Base-by-base conservation (phyloP, 495 filamentous ascomycete genomes). In the Usnea hakonensis region DNA sequence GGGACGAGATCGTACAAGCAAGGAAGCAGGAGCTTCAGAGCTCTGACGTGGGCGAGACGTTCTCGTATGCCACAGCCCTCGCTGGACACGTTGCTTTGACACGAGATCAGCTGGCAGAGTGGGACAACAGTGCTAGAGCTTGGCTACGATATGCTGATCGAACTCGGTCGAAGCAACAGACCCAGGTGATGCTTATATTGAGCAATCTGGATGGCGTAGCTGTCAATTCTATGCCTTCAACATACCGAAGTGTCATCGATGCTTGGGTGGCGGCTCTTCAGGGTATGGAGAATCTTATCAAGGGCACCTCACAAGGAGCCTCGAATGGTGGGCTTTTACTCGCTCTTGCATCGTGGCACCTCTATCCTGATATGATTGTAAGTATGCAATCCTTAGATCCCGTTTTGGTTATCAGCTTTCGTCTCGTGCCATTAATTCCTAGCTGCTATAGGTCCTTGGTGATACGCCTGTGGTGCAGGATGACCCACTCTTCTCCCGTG, bases 261-360 rank as follows among this genome's bases (percentile, higher is more conserved):
- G 38, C 38, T 2, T 41, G 14, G 61, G 54, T 28, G 66, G 58
- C 64, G 62, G 41, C 40, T 53, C 68, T 14, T 58, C 71, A 10
- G 41, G 73, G 59, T 53, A 56, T 73, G 38, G 68, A 73, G 26
- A 57, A 66, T 21, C 55, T 75, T 26, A 23, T 73, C 38, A 30
- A 64, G 21, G 69, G 71, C 35, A 40, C 63, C 30, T 64, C 73
- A 5, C 68, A 70, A 36, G 19, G 46, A 28, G 64, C 68, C 5
- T 28, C 70, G 1, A 46, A 56, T 41, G 71, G 71, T 0, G 68
- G 62, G 21, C 55, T 71, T 4, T 61, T 78, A 19, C 69, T 78
- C n/a, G 74, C 55, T 19, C 38, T 78, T 3, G 67, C 67, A n/a
- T 58, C 73, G 10, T 78, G 73, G 74, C 74, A 78, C 68, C n/a